Conservation (phyloP, 1,139 yeast genomes). For the Taphrina betulina region DNA sequence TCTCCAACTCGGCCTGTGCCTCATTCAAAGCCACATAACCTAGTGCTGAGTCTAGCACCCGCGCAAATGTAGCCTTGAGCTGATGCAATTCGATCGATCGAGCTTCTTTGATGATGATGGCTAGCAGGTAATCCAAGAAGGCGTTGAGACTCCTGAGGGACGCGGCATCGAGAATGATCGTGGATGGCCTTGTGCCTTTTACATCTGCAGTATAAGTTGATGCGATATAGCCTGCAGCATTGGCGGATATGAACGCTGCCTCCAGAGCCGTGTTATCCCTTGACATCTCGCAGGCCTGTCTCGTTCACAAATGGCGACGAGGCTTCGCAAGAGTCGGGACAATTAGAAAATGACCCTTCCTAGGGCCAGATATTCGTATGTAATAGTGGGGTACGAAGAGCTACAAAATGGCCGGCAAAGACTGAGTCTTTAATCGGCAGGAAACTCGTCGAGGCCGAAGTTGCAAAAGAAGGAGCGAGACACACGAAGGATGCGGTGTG, state of each 20-base stretch:
- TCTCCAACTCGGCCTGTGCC: constrained; percentile 37
- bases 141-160: constrained; percentile 32
- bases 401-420: too few species aligned
- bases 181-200: constrained; percentile 15
- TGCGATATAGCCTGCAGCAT: constrained; percentile 29
- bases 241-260: constrained; percentile 26
- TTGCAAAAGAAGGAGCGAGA: too few species aligned
- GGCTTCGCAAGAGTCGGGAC: too few species aligned
- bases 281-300: too few species aligned
- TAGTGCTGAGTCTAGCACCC: constrained; percentile 34
- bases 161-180: constrained; percentile 16
- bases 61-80: constrained; percentile 32
- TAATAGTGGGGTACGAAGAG: too few species aligned
- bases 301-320: too few species aligned
- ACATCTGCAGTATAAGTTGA: constrained; percentile 24
- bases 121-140: constrained; percentile 35
- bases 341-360: too few species aligned
- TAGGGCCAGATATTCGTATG: too few species aligned
- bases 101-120: constrained; percentile 34
- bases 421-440: too few species aligned
- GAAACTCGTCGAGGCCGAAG: too few species aligned
- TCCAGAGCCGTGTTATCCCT: too few species aligned
- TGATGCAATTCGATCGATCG: constrained; percentile 28
- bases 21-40: constrained; percentile 36
- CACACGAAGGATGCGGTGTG: too few species aligned